Evolutionary conservation across 192 early-diverging fungal genomes (phyloP), one percentile per base, ranked within the genome.

Genomic region (Piromyces finnis): DNA sequence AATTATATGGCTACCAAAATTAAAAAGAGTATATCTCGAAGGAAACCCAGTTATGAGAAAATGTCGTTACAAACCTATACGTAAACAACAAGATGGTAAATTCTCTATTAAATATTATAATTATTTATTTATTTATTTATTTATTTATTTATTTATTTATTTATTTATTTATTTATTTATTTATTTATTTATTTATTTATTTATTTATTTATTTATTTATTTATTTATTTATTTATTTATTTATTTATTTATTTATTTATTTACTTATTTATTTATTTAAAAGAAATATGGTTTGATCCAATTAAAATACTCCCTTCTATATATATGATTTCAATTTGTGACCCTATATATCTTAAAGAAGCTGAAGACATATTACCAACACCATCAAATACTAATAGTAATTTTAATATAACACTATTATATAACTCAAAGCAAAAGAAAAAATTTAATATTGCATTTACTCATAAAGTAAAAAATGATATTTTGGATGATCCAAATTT

Each of bases 1-100:
- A 2, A 39, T 89, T 26, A 82, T 87, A 4, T 86, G 82, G 79
- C 81, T 90, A 13, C 86, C 85, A 14, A 79, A 32, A 18, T 51
- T 90, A 29, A 28, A 81, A 79, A 77, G 80, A 28, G 81, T 90
- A n/a, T 87, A 80, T 79, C 30, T 90, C 77, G 87, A 87, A 79
- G 87, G 86, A 29, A 90, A 90, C 59, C 87, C 89, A 5, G 79
- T 88, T 26, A 83, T 89, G 82, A 26, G 51, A n/a, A 79, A 79
- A 37, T 37, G 22, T 79, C 32, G n/a, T 9, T 82, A 77, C 29
- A 82, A 77, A 36, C 28, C 78, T 28, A 81, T 22, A 27, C 14
- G 7, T 37, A 27, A 79, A 78, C 27, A 79, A 29, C 2, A 80
- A 80, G 32, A 36, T 59, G 27, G 28, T 32, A 37, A 78, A 28